Evolutionary conservation across 176 grass and related monocot species (phyloP).

Genomic region (Oropetium thomaeum): DNA sequence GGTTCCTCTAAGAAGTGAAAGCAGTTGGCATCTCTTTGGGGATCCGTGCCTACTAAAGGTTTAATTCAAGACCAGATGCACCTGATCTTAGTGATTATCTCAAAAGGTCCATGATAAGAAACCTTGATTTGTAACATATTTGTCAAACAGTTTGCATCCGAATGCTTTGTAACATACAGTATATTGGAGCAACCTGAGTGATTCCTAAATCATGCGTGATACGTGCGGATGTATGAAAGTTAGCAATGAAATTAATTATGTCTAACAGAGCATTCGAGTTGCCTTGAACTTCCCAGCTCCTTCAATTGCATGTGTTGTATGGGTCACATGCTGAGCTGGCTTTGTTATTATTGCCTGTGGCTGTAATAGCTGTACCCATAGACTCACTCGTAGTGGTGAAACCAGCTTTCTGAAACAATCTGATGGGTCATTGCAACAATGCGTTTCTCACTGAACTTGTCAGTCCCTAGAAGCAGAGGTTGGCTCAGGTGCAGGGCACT

Average conservation of each 20-base stretch:
- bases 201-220: no score
- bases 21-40: not conserved
- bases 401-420: no score
- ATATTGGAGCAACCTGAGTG: no score
- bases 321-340: not conserved
- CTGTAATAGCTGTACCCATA: no score
- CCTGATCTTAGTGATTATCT: not conserved
- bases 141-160: not conserved
- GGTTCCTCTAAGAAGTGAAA: slow-evolving; percentile 63
- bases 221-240: not conserved
- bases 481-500: no score
- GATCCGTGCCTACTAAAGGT: not conserved
- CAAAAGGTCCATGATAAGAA: not conserved
- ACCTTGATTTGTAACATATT: not conserved
- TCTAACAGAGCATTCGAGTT: not conserved
- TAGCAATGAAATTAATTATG: not conserved
- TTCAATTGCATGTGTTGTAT: not conserved
- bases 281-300: not conserved
- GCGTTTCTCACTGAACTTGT: no score
- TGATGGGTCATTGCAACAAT: not conserved
- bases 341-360: not conserved
- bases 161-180: no score
- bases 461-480: no score
- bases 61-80: not conserved
- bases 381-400: no score